Evolutionary conservation across 2,329 filamentous ascomycete genomes (phyloP), one percentile per base, ranked within the genome.

Genomic region (Sporothrix variecibatus): DNA sequence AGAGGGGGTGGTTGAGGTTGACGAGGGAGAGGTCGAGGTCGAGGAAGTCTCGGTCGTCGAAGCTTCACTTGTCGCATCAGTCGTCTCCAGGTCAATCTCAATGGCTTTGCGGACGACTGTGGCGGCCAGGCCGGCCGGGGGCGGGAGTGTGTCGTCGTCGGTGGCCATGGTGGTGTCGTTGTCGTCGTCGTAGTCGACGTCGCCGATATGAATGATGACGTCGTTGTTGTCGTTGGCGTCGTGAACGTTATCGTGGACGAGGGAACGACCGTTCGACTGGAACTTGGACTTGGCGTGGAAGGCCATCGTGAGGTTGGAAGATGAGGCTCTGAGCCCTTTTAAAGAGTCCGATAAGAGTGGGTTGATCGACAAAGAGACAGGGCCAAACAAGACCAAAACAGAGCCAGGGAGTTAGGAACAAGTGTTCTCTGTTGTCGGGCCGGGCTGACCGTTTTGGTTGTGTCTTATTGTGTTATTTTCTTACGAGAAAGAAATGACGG

Each of bases 141-240:
- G 38, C n/a, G n/a, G 9, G 60, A 43, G 60, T 8, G 60, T 23
- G 38, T 62, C 53, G 38, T 46, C 53, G 56, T 70, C 26, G 49
- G 46, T 71, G 34, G 11, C 46, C 71, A 49, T 53, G 0, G n/a
- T 51, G 43, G 11, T 31, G 46, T 5, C 23, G 62, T 38, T 7
- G 34, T 15, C n/a, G n/a, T 23, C 5, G 23, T n/a, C n/a, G 62
- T 11, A 15, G 43, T 49, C 43, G 65, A 69, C 72, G 72, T 69
- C 64, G 46, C 62, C 71, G 11, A 73, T 68, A 49, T 73, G 20
- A 12, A 73, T 62, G 40, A 73, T 56, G 8, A 69, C 51, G 53
- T 73, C 65, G 53, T 60, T 40, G 40, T 28, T 34, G 49, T 71
- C n/a, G 49, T 60, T n/a, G 2, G 15, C 3, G 20, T 65, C 9